Evolutionary conservation across 768 basidiomycete genomes (phyloP), one percentile per base, ranked within the genome.

Genomic region (Harrya chromipes): DNA sequence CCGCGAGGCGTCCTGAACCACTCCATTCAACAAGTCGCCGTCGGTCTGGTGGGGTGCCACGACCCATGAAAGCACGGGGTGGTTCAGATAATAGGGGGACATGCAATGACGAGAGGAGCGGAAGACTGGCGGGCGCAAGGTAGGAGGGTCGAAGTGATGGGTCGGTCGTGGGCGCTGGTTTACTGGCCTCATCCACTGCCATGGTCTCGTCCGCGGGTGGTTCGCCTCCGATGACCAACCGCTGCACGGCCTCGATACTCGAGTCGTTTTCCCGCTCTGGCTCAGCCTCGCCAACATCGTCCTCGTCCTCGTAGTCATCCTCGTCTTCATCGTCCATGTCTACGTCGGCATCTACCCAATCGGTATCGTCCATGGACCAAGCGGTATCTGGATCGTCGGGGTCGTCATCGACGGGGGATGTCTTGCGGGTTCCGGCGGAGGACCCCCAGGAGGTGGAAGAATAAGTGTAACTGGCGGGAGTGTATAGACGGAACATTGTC

Each of bases 311-410:
- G 9, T 66, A 52, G 19, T 67, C 65, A 12, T 66, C 65, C 0
- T 66, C 65, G 33, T 66, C 64, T 0, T 66, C 65, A 33, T 69
- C 65, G 24, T 69, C 66, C 56, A 67, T 65, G 43, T 67, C 65
- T 1, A 65, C 46, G 24, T 67, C 66, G 1, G 55, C 34, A 35
- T 65, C 67, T 9, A 39, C 53, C 57, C 63, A 64, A 20, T 65
- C 63, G 0, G 55, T 19, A 16, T 66, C 64, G 9, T 61, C 65
- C 40, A 62, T 50, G 0, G 54, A 33, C 57, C 60, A 65, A 8
- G 39, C 23, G 2, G 50, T 8, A 37, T 63, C 64, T 1, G 26
- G 2, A 21, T 57, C 64, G 7, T 63, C 60, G 5, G 14, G 20
- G 1, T 66, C 60, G n/a, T 52, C 52, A 14, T 65, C 59, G 20